Percentiles rank a stretch among this genome's conserved stretches.
Evolutionary conservation across 306 rosid species (phyloP).

Genomic region (Casuarina cunninghamiana): DNA sequence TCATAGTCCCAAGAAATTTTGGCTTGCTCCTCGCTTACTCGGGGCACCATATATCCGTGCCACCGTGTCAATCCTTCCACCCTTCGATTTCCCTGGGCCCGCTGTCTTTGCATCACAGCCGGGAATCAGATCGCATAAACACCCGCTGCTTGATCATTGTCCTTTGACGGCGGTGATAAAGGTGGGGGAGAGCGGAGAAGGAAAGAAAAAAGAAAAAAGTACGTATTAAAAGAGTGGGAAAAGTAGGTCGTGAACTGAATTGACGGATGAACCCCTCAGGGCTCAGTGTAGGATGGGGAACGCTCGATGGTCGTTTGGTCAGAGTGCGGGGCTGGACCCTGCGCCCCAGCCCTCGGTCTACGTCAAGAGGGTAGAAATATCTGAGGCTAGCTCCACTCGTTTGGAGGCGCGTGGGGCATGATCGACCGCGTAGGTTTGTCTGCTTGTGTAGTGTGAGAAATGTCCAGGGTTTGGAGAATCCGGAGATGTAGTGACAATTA

Average conservation of each 20-base stretch:
- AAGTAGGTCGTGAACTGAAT: background rate
- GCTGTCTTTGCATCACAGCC: background rate
- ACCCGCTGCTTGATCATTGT: background rate
- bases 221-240: background rate
- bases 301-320: slow-evolving; percentile 23
- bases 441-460: background rate
- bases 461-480: background rate
- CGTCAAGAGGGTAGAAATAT: background rate
- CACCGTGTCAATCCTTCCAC: background rate
- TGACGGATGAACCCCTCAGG: slow-evolving; percentile 14
- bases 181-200: background rate
- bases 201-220: background rate
- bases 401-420: background rate
- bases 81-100: background rate
- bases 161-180: background rate
- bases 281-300: background rate
- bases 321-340: slow-evolving; percentile 11
- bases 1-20: slow-evolving; percentile 14
- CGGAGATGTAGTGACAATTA: background rate
- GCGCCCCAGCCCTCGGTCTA: slow-evolving; percentile 19
- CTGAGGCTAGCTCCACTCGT: background rate
- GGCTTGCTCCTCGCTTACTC: background rate
- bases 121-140: background rate
- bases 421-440: background rate
- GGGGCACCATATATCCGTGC: background rate